Evolutionary conservation across 2,329 filamentous ascomycete species (phyloP).

Genomic region (Colletotrichum navitas): DNA sequence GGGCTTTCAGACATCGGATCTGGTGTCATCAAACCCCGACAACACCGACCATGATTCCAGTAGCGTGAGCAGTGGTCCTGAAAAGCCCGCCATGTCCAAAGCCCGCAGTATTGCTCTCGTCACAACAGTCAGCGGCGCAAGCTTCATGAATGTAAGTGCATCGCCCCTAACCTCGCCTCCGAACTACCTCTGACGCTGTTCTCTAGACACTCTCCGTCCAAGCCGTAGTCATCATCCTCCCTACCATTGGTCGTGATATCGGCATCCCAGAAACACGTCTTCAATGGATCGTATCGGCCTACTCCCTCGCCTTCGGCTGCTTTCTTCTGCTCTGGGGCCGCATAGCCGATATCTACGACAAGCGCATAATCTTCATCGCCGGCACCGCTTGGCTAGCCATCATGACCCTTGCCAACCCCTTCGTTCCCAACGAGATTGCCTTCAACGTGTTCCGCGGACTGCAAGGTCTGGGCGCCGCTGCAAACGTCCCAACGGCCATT

Average conservation of each 20-base stretch:
- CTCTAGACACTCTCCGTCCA: conserved; percentile 68
- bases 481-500: conserved; percentile 78
- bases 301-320: conserved; percentile 75
- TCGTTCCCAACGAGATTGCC: conserved; percentile 74
- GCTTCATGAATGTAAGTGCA: conserved; percentile 64
- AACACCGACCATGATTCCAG: conserved; percentile 43
- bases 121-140: conserved; percentile 66
- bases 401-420: conserved; percentile 71
- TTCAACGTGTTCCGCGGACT: conserved; percentile 76
- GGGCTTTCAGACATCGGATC: background rate
- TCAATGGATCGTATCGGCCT: conserved; percentile 77
- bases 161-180: background rate
- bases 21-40: background rate
- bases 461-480: conserved; percentile 76
- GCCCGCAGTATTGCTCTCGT: conserved; percentile 67
- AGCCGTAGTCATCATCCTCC: conserved; percentile 72
- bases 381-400: conserved; percentile 74
- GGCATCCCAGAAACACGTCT: conserved; percentile 68
- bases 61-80: conserved; percentile 23
- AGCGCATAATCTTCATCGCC: conserved; percentile 73
- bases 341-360: conserved; percentile 76
- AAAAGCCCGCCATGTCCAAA: conserved; percentile 59
- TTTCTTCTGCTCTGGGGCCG: conserved; percentile 77
- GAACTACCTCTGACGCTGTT: background rate
- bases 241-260: conserved; percentile 69